Evolutionary conservation across 2,329 filamentous ascomycete species (phyloP), one percentile per base, ranked within the genome.

Genomic region (Scytalidium sp.): DNA sequence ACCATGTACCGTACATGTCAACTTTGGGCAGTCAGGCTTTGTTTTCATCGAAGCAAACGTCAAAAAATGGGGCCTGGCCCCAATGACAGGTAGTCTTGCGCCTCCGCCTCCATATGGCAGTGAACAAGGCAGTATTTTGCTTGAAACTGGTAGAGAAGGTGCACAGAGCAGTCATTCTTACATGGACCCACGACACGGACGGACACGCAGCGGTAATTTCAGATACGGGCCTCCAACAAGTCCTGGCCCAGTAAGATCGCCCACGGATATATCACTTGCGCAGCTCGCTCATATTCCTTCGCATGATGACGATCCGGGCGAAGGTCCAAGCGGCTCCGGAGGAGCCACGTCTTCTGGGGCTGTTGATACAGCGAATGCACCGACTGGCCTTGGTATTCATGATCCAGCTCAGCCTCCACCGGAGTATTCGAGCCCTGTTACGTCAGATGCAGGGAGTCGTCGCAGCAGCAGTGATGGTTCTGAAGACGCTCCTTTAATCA

Each of bases 1-100:
- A 1, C 94, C 94, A 15, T 92, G 90, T 62, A 86, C 86, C 25
- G 83, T 99, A 1, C 93, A 99, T 66, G 94, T 97, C 65, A 99
- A 99, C 68, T 95, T 99, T 67, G 94, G 94, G 7, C 94, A 99
- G 67, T 90, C 94, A 64, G 94, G 94, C 27, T 99, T 97, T 65
- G 94, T 99, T 44, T 99, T 97, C 65, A 97, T 99, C 60, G 94
- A 99, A 71, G 94, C 93, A 54, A 99, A 99, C 63, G 94, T 99
- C 53, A 99, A 99, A 83, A 99, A 97, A 76, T 99, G 94, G 94
- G 94, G 94, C 2, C 75, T 99, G 49, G 94, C 94, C 43, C 94
- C 94, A 4, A 95, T 95, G 80, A 97, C 90, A 1, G 94, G 94
- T 51, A 96, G 90, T 63, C 78, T 99, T 52, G 94, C 94, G 22